Conservation (phyloP, 495 filamentous ascomycete genomes). For the Hypoxylon trugodes region DNA sequence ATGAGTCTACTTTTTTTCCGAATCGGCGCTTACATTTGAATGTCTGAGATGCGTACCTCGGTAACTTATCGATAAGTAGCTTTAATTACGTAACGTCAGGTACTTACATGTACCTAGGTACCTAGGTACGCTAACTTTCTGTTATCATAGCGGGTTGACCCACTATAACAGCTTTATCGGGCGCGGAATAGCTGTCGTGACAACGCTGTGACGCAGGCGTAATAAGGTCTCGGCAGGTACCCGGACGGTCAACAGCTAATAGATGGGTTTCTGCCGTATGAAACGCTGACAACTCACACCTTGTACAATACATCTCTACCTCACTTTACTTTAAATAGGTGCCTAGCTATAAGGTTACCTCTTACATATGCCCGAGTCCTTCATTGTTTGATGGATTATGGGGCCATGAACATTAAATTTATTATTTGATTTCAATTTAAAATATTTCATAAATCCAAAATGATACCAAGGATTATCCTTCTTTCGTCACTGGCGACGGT, state of each 20-base stretch:
- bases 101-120: neutral
- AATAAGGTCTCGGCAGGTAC: slow-evolving; percentile 38
- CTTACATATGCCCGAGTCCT: slow-evolving; percentile 6
- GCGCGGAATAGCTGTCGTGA: slow-evolving; percentile 5
- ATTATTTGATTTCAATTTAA: neutral
- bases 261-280: neutral
- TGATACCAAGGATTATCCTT: slow-evolving; percentile 37
- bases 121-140: neutral
- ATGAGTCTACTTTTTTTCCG: neutral
- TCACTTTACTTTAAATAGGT: neutral
- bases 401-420: slow-evolving; percentile 2
- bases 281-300: slow-evolving; percentile 26
- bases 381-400: slow-evolving; percentile 15
- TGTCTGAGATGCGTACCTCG: neutral
- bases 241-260: slow-evolving; percentile 15
- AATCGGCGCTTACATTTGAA: neutral
- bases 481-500: slow-evolving; percentile 42
- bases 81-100: neutral
- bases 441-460: slow-evolving; percentile 16
- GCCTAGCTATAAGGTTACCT: slow-evolving; percentile 5
- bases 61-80: slow-evolving; percentile 29
- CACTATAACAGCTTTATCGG: slow-evolving; percentile 9
- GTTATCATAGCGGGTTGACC: neutral
- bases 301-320: neutral
- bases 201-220: slow-evolving; percentile 33